Evolutionary conservation across 2,329 filamentous ascomycete species (phyloP).

Genomic region (Pezizomycotina sp.): DNA sequence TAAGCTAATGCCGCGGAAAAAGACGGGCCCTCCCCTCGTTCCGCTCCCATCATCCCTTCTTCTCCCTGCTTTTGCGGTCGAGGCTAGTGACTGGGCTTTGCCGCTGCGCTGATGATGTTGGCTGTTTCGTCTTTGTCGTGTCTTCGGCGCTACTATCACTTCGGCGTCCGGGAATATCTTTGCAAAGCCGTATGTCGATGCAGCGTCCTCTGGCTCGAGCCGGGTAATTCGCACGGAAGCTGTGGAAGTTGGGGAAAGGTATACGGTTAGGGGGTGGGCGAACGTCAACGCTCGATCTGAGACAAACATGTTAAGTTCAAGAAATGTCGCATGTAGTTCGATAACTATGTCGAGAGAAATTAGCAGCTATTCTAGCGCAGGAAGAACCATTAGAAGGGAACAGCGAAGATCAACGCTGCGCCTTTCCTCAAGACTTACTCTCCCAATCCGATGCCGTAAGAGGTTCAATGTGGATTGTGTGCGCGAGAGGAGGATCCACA

Average conservation of each 20-base stretch:
- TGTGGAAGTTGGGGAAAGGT: slow-evolving; percentile 86
- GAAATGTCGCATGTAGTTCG: slow-evolving; percentile 85
- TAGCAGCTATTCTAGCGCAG: too few relatives aligned
- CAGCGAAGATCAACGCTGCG: too few relatives aligned
- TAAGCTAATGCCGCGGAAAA: slow-evolving; percentile 56
- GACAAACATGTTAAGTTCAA: slow-evolving; percentile 81
- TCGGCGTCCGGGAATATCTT: slow-evolving; percentile 90
- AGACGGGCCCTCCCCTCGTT: slow-evolving; percentile 37
- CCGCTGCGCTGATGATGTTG: slow-evolving; percentile 16
- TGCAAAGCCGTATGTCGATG: slow-evolving; percentile 51
- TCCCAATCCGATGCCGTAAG: slow-evolving; percentile 95
- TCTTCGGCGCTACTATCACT: slow-evolving; percentile 92
- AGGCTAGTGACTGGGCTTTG: slow-evolving; percentile 18
- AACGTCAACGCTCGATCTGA: slow-evolving; percentile 70
- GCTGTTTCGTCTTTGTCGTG: slow-evolving; percentile 47
- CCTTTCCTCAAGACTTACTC: slow-evolving; percentile 42
- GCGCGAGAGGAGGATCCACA: slow-evolving; percentile 73
- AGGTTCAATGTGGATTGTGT: slow-evolving; percentile 93
- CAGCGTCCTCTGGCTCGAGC: slow-evolving; percentile 54
- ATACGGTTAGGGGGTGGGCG: slow-evolving; percentile 67
- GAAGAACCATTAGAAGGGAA: slow-evolving; percentile 4
- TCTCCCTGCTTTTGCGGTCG: slow-evolving; percentile 11
- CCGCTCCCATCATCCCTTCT: slow-evolving; percentile 21
- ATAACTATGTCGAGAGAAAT: slow-evolving; percentile 61
- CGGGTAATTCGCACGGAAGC: slow-evolving; percentile 79